phyloP scores from a whole-genome alignment of 495 filamentous ascomycete genomes.

The Penicillium lagena region DNA sequence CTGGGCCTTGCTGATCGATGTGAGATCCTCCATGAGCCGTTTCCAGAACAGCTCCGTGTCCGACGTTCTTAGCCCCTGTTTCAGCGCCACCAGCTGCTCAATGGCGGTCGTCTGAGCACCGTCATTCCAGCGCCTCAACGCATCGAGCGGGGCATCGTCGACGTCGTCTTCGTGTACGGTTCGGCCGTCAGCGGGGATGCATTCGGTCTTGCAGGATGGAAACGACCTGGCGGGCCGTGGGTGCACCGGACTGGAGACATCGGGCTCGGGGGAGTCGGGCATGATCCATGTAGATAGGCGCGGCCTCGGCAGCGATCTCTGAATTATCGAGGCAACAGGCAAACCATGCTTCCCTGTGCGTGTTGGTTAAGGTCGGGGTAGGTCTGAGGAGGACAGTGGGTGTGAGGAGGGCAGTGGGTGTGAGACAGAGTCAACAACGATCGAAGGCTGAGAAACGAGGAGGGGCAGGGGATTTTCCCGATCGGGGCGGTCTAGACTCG shows the following conservation, averaged over 20 bases:
- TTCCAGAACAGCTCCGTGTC: slow-evolving; percentile 62
- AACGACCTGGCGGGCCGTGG: slow-evolving; percentile 25
- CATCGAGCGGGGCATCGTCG: slow-evolving; percentile 44
- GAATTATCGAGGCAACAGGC: too few species aligned
- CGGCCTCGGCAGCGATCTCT: background rate
- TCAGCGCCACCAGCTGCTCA: slow-evolving; percentile 57
- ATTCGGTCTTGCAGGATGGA: slow-evolving; percentile 36
- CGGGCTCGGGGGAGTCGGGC: slow-evolving; percentile 31
- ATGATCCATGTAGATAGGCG: slow-evolving; percentile 23
- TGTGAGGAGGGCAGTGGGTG: too few species aligned
- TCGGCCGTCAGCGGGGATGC: slow-evolving; percentile 32
- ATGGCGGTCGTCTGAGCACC: slow-evolving; percentile 54
- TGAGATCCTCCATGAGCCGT: slow-evolving; percentile 59
- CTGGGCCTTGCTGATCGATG: slow-evolving; percentile 58
- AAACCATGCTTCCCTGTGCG: too few species aligned
- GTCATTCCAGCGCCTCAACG: slow-evolving; percentile 42
- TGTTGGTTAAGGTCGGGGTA: too few species aligned
- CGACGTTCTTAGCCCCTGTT: slow-evolving; percentile 47
- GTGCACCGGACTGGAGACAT: slow-evolving; percentile 26
- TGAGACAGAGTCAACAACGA: background rate
- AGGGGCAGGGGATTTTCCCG: slow-evolving; percentile 23
- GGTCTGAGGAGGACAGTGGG: too few species aligned
- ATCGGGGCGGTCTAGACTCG: slow-evolving; percentile 24
- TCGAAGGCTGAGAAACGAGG: background rate
- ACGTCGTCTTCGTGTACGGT: slow-evolving; percentile 15